Percentiles rank a stretch among this genome's conserved stretches.
phyloP scores from a whole-genome alignment of 257 asterid genomes.

The Solanum piurae region DNA sequence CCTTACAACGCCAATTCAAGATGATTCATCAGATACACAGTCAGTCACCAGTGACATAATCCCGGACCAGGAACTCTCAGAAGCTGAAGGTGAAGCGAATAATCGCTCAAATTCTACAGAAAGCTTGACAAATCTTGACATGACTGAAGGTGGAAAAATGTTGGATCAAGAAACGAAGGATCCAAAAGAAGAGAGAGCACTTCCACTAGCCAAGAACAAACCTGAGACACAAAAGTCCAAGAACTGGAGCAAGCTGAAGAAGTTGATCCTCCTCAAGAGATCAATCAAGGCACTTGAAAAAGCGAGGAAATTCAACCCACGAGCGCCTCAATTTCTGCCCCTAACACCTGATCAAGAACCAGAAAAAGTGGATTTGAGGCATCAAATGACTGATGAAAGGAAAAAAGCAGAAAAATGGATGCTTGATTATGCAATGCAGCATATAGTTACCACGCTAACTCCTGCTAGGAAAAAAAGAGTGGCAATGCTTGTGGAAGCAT shows the following conservation, averaged over 20 bases:
- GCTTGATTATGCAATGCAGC: conserved; percentile 95
- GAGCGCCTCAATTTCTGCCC: conserved; percentile 12
- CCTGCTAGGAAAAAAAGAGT: conserved; percentile 85
- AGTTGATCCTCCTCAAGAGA: conserved; percentile 54
- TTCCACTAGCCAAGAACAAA: conserved; percentile 3
- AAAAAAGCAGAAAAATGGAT: conserved; percentile 96
- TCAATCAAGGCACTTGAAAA: conserved; percentile 74
- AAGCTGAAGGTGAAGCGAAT: conserved; percentile 11
- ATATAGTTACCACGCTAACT: conserved; percentile 65
- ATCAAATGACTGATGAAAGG: conserved; percentile 71
- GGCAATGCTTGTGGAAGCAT: conserved; percentile 95
- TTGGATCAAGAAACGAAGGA: conserved; percentile 3
- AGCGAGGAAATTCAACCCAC: conserved; percentile 32
- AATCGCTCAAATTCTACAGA: not conserved
- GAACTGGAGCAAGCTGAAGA: conserved; percentile 90
- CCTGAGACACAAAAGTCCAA: conserved; percentile 27
- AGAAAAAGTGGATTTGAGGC: conserved; percentile 60
- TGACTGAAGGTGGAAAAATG: not conserved
- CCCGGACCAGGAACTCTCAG: conserved; percentile 27
- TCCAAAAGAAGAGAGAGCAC: not conserved
- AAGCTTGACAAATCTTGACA: not conserved
- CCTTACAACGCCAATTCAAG: conserved; percentile 54
- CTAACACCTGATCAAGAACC: conserved; percentile 16
- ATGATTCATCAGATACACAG: conserved; percentile 38
- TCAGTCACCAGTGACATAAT: conserved; percentile 35